phyloP scores from a whole-genome alignment of 352 stramenopile genomes.

The Pilasporangium apinafurcum region DNA sequence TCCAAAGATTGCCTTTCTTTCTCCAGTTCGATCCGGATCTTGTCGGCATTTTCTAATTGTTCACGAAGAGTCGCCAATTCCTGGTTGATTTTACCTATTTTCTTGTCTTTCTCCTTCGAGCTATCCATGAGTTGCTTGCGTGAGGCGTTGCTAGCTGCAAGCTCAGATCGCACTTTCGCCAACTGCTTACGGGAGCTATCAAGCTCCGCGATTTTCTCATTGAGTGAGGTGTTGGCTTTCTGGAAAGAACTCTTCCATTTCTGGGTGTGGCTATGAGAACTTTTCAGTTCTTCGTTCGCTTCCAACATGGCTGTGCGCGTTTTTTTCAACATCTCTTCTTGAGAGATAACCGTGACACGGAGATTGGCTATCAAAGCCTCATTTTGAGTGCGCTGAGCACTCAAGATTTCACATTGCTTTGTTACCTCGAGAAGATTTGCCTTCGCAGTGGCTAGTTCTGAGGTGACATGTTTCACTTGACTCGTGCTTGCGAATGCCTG shows the following conservation, averaged over 20 bases:
- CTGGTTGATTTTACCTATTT: conserved; percentile 48
- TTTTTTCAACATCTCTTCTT: conserved; percentile 72
- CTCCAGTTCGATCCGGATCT: conserved; percentile 11
- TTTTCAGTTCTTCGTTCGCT: conserved; percentile 73
- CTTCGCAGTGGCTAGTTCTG: conserved; percentile 26
- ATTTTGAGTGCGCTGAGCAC: conserved; percentile 15
- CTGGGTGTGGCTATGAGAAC: conserved; percentile 43
- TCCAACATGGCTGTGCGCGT: conserved; percentile 55
- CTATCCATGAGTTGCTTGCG: conserved; percentile 44
- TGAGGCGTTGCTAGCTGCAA: conserved; percentile 29
- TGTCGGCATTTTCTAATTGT: conserved; percentile 18
- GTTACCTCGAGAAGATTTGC: conserved; percentile 21
- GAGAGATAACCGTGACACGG: conserved; percentile 23
- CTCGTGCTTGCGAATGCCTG: conserved; percentile 15
- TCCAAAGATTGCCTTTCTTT: conserved; percentile 12
- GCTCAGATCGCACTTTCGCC: conserved; percentile 35
- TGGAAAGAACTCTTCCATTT: conserved; percentile 76
- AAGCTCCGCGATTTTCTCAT: conserved; percentile 59
- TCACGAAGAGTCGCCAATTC: conserved; percentile 47
- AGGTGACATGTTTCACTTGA: conserved; percentile 27
- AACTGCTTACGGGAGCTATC: conserved; percentile 67
- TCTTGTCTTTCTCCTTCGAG: conserved; percentile 66
- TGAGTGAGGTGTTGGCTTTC: conserved; percentile 47
- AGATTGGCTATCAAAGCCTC: conserved; percentile 36
- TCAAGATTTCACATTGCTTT: conserved; percentile 24